Percentiles rank a stretch among this genome's conserved stretches.
Evolutionary conservation across 345 rosid genomes (phyloP).

Genomic region (Streptanthus diversifolius): DNA sequence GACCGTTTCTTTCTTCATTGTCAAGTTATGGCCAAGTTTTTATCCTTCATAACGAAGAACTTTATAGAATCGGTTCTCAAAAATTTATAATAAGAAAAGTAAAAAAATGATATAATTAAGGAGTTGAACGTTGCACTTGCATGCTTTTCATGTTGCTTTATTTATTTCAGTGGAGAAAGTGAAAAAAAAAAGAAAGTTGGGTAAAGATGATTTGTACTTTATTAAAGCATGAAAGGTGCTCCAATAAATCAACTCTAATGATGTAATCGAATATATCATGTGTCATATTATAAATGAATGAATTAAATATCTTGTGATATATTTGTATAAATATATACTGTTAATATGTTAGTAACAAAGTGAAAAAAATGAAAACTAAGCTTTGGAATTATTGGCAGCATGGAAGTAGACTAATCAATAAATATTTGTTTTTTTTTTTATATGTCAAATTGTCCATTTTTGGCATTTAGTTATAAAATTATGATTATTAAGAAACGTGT

Average conservation of each 20-base stretch:
- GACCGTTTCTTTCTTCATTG: conserved; percentile 34
- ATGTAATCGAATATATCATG: conserved; percentile 27
- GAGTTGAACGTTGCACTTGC: conserved; percentile 36
- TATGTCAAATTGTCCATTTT: neutral
- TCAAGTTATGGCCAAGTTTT: conserved; percentile 30
- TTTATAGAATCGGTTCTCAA: conserved; percentile 30
- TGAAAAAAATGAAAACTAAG: neutral
- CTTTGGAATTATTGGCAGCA: conserved; percentile 4
- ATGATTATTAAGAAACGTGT: neutral
- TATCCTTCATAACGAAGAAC: conserved; percentile 13
- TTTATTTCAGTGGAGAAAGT: conserved; percentile 34
- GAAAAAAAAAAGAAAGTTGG: conserved; percentile 24
- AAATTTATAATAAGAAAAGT: neutral
- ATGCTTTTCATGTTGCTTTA: conserved; percentile 30
- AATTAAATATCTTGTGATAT: neutral
- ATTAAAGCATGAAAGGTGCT: conserved; percentile 32
- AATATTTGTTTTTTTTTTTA: neutral
- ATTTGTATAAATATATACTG: neutral
- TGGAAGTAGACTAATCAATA: neutral
- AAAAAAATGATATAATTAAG: neutral
- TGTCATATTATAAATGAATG: conserved; percentile 4
- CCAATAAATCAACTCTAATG: conserved; percentile 26
- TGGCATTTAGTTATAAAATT: conserved; percentile 6
- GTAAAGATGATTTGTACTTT: conserved; percentile 29
- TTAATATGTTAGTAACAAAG: neutral